Evolutionary conservation across 371 early-diverging fungal genomes (phyloP).

Genomic region (Mucor irregularis): DNA sequence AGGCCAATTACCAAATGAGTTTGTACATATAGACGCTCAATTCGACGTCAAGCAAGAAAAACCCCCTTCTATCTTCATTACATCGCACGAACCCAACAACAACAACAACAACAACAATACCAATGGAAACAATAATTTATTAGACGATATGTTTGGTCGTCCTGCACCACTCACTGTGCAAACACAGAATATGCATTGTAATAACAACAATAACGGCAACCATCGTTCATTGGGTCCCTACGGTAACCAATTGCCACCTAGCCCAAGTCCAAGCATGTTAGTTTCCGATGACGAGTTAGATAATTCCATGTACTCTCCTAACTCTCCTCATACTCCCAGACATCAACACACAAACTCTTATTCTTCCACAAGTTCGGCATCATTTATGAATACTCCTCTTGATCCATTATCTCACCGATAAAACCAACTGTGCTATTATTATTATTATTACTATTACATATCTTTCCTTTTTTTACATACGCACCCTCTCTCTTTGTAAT

Average conservation of each 20-base stretch:
- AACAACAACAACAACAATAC: constrained; percentile 54
- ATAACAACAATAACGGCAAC: not conserved
- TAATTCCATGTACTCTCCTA: constrained; percentile 14
- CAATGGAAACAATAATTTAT: constrained; percentile 31
- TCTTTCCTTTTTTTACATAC: no score
- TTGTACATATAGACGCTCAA: constrained; percentile 29
- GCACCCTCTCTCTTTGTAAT: no score
- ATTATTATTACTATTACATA: no score
- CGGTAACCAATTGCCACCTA: constrained; percentile 29
- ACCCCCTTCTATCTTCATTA: constrained; percentile 64
- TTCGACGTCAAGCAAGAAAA: constrained; percentile 25
- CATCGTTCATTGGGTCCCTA: constrained; percentile 14
- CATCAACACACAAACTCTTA: constrained; percentile 2
- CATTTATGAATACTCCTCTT: constrained; percentile 9
- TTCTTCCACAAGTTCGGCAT: not conserved
- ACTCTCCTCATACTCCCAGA: constrained; percentile 33
- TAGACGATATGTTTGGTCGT: constrained; percentile 19
- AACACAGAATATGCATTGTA: constrained; percentile 23
- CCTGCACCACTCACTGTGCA: constrained; percentile 29
- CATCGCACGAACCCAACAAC: constrained; percentile 47
- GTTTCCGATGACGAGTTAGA: constrained; percentile 35
- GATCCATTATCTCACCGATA: constrained; percentile 20
- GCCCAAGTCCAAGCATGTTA: constrained; percentile 33
- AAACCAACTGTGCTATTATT: not conserved
- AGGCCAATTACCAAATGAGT: constrained; percentile 36